Evolutionary conservation across 768 basidiomycete species (phyloP), one percentile per base, ranked within the genome.

Genomic region (Mycena galericulata): DNA sequence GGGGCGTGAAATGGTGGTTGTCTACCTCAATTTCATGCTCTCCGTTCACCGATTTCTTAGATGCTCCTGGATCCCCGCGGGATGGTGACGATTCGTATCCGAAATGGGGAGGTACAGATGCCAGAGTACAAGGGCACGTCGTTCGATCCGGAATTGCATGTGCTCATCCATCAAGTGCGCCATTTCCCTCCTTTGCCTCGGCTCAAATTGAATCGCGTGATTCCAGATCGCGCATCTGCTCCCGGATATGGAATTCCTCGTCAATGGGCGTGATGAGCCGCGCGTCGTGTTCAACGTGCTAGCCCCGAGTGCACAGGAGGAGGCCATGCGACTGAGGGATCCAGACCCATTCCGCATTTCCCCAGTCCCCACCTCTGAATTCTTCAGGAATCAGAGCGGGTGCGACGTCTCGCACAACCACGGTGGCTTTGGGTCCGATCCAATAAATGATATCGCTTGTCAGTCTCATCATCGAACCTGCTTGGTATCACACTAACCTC

Each of bases 241-340:
- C 14, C 62, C 62, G 26, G 62, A 64, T 20, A 64, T 65, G 63
- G 63, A 65, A 17, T 47, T 56, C 24, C 22, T 65, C n/a, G 5
- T 65, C 43, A 65, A 65, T 43, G 53, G 40, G 4, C 50, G 43
- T n/a, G 62, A 55, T 41, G 51, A 54, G 51, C 62, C 54, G 22
- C 54, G 63, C 24, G 62, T 64, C 27, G 62, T 51, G 8, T 57
- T 56, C 32, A 47, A 55, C 22, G 10, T 22, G 9, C 11, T 12
- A n/a, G 32, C 34, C 2, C 1, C 18, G 3, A 18, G 30, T 12
- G 53, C 53, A 2, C 34, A 36, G 53, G 32, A 61, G 12, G 22
- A 36, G 6, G 59, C 46, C 24, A n/a, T 61, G 30, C 15, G 30
- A 3, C 40, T 59, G n/a, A 9, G 29, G 26, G 57, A 59, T 11